These are phyloP conservation scores for Dichomitus squalens DNA, from an alignment of 1,284 basidiomycete species.

Conservation along the genomic window DNA sequence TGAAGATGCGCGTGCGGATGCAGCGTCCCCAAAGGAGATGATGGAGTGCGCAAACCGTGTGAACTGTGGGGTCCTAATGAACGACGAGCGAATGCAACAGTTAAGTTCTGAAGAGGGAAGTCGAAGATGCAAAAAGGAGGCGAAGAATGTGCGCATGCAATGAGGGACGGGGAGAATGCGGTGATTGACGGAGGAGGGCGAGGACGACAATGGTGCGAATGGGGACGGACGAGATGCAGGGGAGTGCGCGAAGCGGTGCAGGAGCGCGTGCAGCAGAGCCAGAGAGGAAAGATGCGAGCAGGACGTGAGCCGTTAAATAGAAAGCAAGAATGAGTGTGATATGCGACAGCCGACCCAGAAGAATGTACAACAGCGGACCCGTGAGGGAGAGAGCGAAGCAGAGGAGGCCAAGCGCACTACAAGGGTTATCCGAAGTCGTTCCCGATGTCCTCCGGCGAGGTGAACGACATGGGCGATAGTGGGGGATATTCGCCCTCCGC, in stretches of 20 bases:
- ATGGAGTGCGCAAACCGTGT: slow-evolving; percentile 11
- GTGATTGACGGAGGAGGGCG: neutral
- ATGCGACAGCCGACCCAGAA: slow-evolving; percentile 21
- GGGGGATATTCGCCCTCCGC: slow-evolving; percentile 74
- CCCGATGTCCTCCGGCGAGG: slow-evolving; percentile 47
- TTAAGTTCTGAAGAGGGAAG: slow-evolving; percentile 18
- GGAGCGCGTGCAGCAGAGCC: slow-evolving; percentile 19
- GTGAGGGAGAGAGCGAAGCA: slow-evolving; percentile 4
- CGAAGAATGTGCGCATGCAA: slow-evolving; percentile 4
- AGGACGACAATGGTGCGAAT: slow-evolving; percentile 5
- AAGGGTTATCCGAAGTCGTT: slow-evolving; percentile 35
- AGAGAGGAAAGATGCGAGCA: slow-evolving; percentile 20
- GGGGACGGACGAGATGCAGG: too few species aligned
- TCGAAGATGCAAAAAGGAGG: slow-evolving; percentile 10
- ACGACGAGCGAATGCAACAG: slow-evolving; percentile 23
- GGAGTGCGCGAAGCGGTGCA: slow-evolving; percentile 5
- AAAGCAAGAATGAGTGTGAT: slow-evolving; percentile 28
- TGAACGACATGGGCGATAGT: slow-evolving; percentile 73
- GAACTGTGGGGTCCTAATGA: slow-evolving; percentile 23
- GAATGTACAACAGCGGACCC: slow-evolving; percentile 18
- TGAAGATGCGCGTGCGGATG: slow-evolving; percentile 14
- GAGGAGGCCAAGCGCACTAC: slow-evolving; percentile 11
- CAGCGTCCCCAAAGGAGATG: slow-evolving; percentile 8
- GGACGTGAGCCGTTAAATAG: slow-evolving; percentile 26
- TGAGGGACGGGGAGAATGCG: slow-evolving; percentile 2